phyloP scores from a whole-genome alignment of 352 stramenopile genomes.

The Ophiocytium majus region DNA sequence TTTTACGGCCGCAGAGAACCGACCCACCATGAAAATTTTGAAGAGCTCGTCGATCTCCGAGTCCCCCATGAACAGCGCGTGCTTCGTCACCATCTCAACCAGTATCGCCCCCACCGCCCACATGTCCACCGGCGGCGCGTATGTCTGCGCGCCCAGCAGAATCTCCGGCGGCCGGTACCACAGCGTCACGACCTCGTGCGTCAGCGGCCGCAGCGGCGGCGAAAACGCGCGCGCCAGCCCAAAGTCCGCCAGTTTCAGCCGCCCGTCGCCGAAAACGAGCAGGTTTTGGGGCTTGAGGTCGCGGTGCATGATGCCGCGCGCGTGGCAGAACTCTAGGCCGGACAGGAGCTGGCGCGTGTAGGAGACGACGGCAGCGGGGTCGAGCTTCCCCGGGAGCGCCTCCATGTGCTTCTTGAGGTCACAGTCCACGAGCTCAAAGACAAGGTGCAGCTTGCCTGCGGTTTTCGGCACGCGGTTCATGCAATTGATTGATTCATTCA shows the following conservation, averaged over 20 bases:
- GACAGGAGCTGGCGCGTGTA: conserved; percentile 75
- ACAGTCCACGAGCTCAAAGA: conserved; percentile 99
- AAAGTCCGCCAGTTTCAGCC: conserved; percentile 98
- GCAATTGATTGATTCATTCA: no score
- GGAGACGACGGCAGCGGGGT: conserved; percentile 57
- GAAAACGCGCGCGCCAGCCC: conserved; percentile 92
- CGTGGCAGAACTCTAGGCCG: conserved; percentile 78
- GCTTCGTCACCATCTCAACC: conserved; percentile 79
- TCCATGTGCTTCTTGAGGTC: conserved; percentile 94
- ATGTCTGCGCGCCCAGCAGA: conserved; percentile 85
- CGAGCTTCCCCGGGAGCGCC: conserved; percentile 65
- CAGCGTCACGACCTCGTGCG: conserved; percentile 96
- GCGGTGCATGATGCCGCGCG: conserved; percentile 76
- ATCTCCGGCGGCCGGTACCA: conserved; percentile 99
- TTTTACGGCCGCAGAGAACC: no score
- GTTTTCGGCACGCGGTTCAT: no score
- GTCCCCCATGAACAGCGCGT: conserved; percentile 80
- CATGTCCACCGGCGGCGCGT: conserved; percentile 77
- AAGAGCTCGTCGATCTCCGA: conserved; percentile 99
- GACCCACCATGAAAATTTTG: conserved; percentile 85
- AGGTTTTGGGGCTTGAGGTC: conserved; percentile 98
- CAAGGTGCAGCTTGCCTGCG: conserved; percentile 95
- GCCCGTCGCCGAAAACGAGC: conserved; percentile 84
- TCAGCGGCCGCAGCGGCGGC: conserved; percentile 93
- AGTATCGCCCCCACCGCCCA: conserved; percentile 81